Evolutionary conservation across 1,284 basidiomycete genomes (phyloP).

Genomic region (Marasmius oreades): DNA sequence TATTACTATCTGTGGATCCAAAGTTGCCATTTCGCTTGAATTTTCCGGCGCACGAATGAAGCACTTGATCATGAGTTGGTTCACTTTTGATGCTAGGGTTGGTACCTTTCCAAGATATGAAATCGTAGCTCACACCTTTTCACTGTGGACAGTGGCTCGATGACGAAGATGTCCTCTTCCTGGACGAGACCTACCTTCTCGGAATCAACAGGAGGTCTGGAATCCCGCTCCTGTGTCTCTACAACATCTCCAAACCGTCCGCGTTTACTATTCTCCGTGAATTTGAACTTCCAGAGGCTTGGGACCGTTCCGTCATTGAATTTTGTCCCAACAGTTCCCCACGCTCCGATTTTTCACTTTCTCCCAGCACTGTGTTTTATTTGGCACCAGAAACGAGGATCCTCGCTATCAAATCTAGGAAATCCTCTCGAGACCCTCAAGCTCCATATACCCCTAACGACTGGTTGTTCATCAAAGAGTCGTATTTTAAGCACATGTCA

Average conservation of each 20-base stretch:
- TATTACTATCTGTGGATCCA: conserved; percentile 36
- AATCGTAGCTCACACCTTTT: conserved; percentile 2
- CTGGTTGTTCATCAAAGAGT: conserved; percentile 45
- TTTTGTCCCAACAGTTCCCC: conserved; percentile 38
- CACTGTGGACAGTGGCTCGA: conserved; percentile 36
- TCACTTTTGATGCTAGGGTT: conserved; percentile 40
- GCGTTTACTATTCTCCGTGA: conserved; percentile 38
- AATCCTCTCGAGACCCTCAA: conserved; percentile 15
- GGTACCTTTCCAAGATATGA: conserved; percentile 3
- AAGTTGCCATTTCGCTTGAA: conserved; percentile 37
- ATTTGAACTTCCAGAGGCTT: conserved; percentile 43
- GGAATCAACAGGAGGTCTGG: conserved; percentile 33
- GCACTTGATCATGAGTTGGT: conserved; percentile 46
- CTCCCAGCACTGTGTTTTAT: conserved; percentile 40
- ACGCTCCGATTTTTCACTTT: conserved; percentile 26
- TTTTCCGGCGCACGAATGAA: conserved; percentile 35
- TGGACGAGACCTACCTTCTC: conserved; percentile 39
- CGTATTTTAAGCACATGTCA: conserved; percentile 36
- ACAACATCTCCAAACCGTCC: conserved; percentile 39
- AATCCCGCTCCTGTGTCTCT: conserved; percentile 34
- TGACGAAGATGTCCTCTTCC: conserved; percentile 40
- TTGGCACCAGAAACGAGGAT: conserved; percentile 40
- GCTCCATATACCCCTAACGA: conserved; percentile 23
- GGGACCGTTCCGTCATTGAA: conserved; percentile 35
- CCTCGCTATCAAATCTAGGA: conserved; percentile 36